These are phyloP conservation scores for Exophiala sp. DNA, from an alignment of 2,329 filamentous ascomycete genomes.

Conservation along the genomic window DNA sequence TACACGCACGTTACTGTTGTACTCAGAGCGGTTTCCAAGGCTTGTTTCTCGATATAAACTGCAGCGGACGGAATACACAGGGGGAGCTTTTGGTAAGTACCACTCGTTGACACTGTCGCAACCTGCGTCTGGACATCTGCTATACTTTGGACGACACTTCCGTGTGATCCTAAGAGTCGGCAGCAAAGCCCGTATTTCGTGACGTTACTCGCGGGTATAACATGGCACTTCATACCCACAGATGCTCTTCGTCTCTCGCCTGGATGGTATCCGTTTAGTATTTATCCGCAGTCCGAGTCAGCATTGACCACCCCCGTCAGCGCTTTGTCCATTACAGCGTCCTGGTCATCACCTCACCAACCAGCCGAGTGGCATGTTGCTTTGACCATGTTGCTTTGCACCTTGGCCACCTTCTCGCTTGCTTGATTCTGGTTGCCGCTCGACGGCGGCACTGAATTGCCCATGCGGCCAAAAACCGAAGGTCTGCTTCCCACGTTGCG, in stretches of 20 bases:
- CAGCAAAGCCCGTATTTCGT: background rate
- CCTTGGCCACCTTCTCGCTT: background rate
- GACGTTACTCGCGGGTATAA: too few relatives aligned
- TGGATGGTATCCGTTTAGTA: too few relatives aligned
- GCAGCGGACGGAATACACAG: too few relatives aligned
- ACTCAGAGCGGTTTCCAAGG: too few relatives aligned
- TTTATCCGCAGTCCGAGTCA: background rate
- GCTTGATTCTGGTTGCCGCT: constrained; percentile 1
- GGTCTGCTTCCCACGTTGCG: constrained; percentile 3
- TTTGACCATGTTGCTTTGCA: background rate
- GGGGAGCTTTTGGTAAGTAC: too few relatives aligned
- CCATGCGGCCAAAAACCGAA: constrained; percentile 3
- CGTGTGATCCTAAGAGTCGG: background rate
- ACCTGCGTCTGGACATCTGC: background rate
- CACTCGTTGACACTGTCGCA: background rate
- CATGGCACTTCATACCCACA: too few relatives aligned
- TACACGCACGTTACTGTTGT: too few relatives aligned
- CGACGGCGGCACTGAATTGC: background rate
- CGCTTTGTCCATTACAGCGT: constrained; percentile 11
- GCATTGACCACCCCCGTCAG: constrained; percentile 9
- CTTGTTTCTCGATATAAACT: too few relatives aligned
- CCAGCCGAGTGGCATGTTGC: constrained; percentile 4
- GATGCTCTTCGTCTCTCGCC: background rate
- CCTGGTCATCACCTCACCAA: constrained; percentile 10
- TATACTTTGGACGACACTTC: background rate